Conservation (phyloP, 2,329 filamentous ascomycete species). For the Fusarium sp. region DNA sequence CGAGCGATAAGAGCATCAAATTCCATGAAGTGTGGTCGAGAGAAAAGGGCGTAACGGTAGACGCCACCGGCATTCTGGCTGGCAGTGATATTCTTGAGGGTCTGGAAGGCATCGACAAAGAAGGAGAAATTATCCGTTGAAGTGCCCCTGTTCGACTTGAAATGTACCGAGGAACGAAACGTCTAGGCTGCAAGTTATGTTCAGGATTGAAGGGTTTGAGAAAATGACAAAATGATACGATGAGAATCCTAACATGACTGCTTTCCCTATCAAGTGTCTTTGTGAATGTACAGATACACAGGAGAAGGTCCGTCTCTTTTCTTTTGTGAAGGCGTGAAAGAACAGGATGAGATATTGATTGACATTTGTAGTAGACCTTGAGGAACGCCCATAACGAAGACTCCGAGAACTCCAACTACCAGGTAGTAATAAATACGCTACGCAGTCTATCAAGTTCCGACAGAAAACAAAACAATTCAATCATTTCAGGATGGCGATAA, state of each 20-base stretch:
- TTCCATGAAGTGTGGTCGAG: constrained; percentile 96
- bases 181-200: constrained; percentile 29
- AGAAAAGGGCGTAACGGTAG: constrained; percentile 63
- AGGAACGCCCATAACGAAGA: constrained; percentile 11
- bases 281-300: constrained; percentile 17
- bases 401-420: constrained; percentile 37
- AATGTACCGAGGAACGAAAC: constrained; percentile 1
- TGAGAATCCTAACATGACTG: neutral
- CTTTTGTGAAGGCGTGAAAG: neutral
- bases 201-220: constrained; percentile 17
- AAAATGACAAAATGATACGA: constrained; percentile 25
- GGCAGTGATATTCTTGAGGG: constrained; percentile 88
- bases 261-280: neutral
- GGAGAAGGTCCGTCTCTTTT: neutral
- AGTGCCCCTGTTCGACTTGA: constrained; percentile 5
- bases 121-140: constrained; percentile 77
- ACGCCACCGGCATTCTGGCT: constrained; percentile 72
- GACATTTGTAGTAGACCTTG: constrained; percentile 6
- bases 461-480: constrained; percentile 1
- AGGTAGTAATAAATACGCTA: constrained; percentile 33
- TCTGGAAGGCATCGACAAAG: constrained; percentile 81
- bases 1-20: constrained; percentile 91
- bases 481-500: constrained; percentile 85
- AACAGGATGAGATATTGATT: constrained; percentile 8
- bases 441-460: constrained; percentile 27